Evolutionary conservation across 1,284 basidiomycete genomes (phyloP), one percentile per base, ranked within the genome.

Genomic region (Tilletia walkeri): DNA sequence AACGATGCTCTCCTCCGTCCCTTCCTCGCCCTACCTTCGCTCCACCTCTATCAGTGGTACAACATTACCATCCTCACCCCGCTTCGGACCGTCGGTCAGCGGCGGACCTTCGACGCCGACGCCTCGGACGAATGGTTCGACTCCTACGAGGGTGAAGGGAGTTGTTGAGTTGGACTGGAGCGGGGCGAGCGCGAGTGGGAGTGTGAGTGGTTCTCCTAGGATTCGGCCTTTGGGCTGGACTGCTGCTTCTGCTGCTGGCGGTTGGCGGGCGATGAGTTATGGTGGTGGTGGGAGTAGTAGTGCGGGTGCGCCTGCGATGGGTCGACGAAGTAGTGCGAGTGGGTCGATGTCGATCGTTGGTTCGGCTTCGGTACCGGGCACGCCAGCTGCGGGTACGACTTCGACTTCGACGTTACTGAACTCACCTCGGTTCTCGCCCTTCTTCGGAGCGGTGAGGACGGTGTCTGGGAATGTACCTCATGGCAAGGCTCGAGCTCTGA

Each of bases 111-210:
- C 59, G 16, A 38, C 59, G 34, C 36, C 59, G 30, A 45, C 41
- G 41, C 24, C 24, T 30, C 24, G 24, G 24, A 30, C 56, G 56
- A 5, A 7, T 61, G 56, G 56, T n/a, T 48, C 12, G 47, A 48
- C 47, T n/a, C 12, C 10, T 48, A n/a, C 47, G 47, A 48, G 24
- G 24, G 24, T 30, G 24, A 30, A 30, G 24, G 24, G 24, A 30
- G 41, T 45, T 7, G 50, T 53, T 24, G 50, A 53, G 50, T 24
- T 53, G 50, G 50, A 53, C 20, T 53, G 50, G 50, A 53, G 50
- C 16, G 50, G 59, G 36, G 34, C 59, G 5, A 41, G 59, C 16
- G 36, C 18, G 16, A 34, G 59, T 34, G 36, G 36, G 5, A 41
- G 59, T 20, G 36, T 14, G 16, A 34, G 59, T 34, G 36, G 36